Conservation (phyloP, 2,329 filamentous ascomycete species). For the Sphaerostilbella broomeana region DNA sequence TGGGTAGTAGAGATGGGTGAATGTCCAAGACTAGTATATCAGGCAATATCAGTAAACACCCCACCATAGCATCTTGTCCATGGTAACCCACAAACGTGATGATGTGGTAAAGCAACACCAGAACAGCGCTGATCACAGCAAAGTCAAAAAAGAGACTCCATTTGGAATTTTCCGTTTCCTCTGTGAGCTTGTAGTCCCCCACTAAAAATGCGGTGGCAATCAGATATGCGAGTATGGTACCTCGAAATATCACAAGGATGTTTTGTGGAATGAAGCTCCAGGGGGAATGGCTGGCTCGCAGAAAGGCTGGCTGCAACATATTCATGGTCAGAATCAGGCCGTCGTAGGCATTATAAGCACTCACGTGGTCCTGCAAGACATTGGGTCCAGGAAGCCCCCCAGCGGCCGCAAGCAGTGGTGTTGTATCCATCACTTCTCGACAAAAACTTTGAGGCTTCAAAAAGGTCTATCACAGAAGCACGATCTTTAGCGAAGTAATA, state of each 20-base stretch:
- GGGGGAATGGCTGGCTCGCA: conserved; percentile 46
- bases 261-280: conserved; percentile 43
- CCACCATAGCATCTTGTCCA: background rate
- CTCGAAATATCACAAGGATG: conserved; percentile 38
- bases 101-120: conserved; percentile 41
- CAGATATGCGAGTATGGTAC: conserved; percentile 37
- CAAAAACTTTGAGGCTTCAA: background rate
- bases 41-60: background rate
- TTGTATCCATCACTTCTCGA: conserved; percentile 32
- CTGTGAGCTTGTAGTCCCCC: conserved; percentile 39
- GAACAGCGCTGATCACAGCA: conserved; percentile 36
- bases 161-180: conserved; percentile 31
- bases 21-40: conserved; percentile 40
- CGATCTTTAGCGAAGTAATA: background rate
- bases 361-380: conserved; percentile 31
- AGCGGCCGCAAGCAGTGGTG: conserved; percentile 27
- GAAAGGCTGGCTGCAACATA: conserved; percentile 44
- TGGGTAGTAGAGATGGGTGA: conserved; percentile 45
- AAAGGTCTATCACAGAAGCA: background rate
- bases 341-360: conserved; percentile 12
- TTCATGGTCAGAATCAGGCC: no score
- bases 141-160: conserved; percentile 45
- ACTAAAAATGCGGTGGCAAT: conserved; percentile 35
- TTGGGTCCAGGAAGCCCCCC: conserved; percentile 27
- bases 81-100: conserved; percentile 38